Percentiles rank a stretch among this genome's conserved stretches.
Evolutionary conservation across 768 basidiomycete genomes (phyloP).

Genomic region (Mycena latifolia): DNA sequence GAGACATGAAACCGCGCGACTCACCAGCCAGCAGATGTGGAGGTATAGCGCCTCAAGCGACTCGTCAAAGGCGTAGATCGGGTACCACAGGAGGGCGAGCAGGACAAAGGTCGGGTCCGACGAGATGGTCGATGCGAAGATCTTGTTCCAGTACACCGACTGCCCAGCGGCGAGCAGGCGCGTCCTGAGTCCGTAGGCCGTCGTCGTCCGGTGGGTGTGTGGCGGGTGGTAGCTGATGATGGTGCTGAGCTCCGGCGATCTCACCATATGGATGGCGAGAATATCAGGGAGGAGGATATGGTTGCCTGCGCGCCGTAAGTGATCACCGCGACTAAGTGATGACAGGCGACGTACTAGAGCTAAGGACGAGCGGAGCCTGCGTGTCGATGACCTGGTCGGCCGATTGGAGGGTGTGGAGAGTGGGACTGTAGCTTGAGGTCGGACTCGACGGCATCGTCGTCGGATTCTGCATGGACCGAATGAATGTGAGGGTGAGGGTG

Average conservation of each 20-base stretch:
- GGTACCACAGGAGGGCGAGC: conserved; percentile 67
- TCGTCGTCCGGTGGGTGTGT: conserved; percentile 47
- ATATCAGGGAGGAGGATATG: conserved; percentile 58
- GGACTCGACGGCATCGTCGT: conserved; percentile 40
- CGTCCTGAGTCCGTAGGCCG: conserved; percentile 49
- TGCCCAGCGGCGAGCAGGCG: conserved; percentile 52
- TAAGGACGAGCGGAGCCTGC: conserved; percentile 59
- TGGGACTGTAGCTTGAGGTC: conserved; percentile 30
- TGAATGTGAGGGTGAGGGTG: conserved; percentile 66
- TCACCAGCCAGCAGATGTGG: conserved; percentile 62
- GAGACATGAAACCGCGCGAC: conserved; percentile 31
- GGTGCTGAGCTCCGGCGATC: conserved; percentile 51
- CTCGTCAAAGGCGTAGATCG: conserved; percentile 73
- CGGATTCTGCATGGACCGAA: conserved; percentile 53
- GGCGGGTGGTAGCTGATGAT: conserved; percentile 59
- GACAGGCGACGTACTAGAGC: conserved; percentile 46
- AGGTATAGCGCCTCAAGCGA: conserved; percentile 63
- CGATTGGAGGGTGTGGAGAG: conserved; percentile 22
- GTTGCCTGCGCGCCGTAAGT: conserved; percentile 39
- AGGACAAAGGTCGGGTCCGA: conserved; percentile 68
- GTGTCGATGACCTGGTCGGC: conserved; percentile 61
- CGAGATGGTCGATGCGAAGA: conserved; percentile 49
- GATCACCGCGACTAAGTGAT: not conserved
- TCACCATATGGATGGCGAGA: conserved; percentile 67
- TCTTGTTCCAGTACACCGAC: conserved; percentile 60